These are phyloP conservation scores for Cryptomeria japonica DNA, from an alignment of 75 land plant genomes.

Conservation along the genomic window DNA sequence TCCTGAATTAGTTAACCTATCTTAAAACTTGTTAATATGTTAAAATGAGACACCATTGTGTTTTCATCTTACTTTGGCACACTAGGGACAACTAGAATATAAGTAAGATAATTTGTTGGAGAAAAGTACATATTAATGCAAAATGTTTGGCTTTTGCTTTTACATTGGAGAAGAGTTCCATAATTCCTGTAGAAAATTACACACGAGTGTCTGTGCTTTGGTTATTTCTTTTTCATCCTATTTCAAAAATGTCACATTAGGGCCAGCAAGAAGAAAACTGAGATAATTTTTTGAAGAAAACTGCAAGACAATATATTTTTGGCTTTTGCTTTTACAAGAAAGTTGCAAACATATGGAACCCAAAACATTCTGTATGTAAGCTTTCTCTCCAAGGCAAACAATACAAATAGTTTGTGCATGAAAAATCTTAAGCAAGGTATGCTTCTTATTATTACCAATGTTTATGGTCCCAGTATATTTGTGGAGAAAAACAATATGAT, in stretches of 20 bases:
- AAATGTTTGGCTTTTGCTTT: not conserved
- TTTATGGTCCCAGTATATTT: no score
- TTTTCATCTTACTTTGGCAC: not conserved
- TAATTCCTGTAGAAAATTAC: not conserved
- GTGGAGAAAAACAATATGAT: no score
- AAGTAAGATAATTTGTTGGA: not conserved
- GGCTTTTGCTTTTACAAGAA: not conserved
- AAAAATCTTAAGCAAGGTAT: no score
- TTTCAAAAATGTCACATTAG: not conserved
- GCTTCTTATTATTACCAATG: no score
- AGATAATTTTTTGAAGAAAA: not conserved
- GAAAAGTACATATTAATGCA: not conserved
- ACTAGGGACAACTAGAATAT: not conserved
- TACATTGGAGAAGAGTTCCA: not conserved
- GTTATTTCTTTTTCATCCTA: not conserved
- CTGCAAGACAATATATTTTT: not conserved
- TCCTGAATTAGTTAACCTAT: not conserved
- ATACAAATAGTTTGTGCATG: no score
- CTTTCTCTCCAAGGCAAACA: no score
- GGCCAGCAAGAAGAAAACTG: not conserved
- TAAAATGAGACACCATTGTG: not conserved
- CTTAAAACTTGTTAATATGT: not conserved
- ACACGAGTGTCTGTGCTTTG: no score
- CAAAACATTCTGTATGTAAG: no score
- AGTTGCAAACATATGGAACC: not conserved